These are phyloP conservation scores for Phyllosticta paracitricarpa DNA, from an alignment of 2,329 filamentous ascomycete genomes.

Conservation along the genomic window DNA sequence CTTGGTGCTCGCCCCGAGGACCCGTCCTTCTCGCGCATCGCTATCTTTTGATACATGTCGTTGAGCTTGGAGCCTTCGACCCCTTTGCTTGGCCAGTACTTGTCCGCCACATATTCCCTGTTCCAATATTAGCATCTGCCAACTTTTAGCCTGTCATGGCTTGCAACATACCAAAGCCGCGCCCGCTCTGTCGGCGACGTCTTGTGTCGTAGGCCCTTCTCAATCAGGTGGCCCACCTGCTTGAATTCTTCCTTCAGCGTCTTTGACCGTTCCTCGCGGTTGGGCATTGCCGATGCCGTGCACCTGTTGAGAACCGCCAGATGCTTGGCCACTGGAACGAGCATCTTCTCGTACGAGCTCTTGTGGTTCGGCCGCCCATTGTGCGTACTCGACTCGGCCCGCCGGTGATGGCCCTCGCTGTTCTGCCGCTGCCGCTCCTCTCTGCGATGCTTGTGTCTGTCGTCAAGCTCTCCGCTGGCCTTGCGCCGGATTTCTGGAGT, in stretches of 20 bases:
- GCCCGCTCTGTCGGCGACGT: slow-evolving; percentile 32
- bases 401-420: slow-evolving; percentile 20
- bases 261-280: slow-evolving; percentile 50
- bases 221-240: slow-evolving; percentile 53
- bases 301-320: slow-evolving; percentile 51
- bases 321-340: slow-evolving; percentile 49
- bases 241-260: slow-evolving; percentile 53
- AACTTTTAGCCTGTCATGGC: background rate
- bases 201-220: slow-evolving; percentile 35
- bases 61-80: slow-evolving; percentile 23
- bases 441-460: slow-evolving; percentile 44
- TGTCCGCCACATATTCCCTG: slow-evolving; percentile 27
- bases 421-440: slow-evolving; percentile 35
- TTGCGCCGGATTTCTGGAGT: slow-evolving; percentile 37
- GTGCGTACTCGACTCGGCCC: slow-evolving; percentile 15
- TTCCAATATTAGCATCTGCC: slow-evolving; percentile 14
- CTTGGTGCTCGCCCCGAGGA: background rate
- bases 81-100: slow-evolving; percentile 28
- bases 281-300: slow-evolving; percentile 52
- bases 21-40: background rate
- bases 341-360: slow-evolving; percentile 33
- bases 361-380: slow-evolving; percentile 14
- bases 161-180: slow-evolving; percentile 40
- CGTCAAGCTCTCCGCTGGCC: slow-evolving; percentile 40
- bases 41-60: slow-evolving; percentile 25